Percentiles rank a stretch among this genome's conserved stretches.
Conservation (phyloP, 106 monocot species). For the Posidonia australis region DNA sequence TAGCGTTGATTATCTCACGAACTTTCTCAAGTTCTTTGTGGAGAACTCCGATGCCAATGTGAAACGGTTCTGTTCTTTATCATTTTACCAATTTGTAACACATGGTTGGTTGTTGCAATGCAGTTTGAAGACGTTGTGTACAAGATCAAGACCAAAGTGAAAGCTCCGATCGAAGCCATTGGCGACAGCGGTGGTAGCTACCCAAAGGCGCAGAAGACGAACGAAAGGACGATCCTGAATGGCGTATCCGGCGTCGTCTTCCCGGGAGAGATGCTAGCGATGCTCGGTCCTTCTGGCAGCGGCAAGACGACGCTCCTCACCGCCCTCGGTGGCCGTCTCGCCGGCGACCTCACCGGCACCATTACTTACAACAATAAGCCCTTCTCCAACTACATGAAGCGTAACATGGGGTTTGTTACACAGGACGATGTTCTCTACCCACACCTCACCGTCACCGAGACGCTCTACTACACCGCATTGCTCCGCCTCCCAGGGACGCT, state of each 20-base stretch:
- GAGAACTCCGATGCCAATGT: no score
- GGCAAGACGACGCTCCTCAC: constrained; percentile 76
- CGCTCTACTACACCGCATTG: constrained; percentile 59
- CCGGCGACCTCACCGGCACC: constrained; percentile 18
- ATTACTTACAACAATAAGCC: constrained; percentile 26
- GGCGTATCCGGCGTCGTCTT: constrained; percentile 40
- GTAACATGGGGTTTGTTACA: constrained; percentile 49
- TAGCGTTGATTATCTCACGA: no score
- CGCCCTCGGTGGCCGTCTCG: constrained; percentile 45
- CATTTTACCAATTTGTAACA: no score
- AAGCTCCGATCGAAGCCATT: no score
- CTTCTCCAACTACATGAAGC: constrained; percentile 9
- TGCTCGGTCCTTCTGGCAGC: constrained; percentile 84
- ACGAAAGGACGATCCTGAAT: constrained; percentile 50
- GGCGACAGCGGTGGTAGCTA: no score
- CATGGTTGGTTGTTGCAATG: no score
- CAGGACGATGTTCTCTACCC: constrained; percentile 90
- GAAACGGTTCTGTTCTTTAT: no score
- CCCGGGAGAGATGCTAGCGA: constrained; percentile 63
- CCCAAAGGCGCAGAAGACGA: no score
- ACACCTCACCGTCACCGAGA: constrained; percentile 69
- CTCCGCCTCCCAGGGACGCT: constrained; percentile 45
- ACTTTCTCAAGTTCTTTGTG: no score
- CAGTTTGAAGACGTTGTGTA: no score
- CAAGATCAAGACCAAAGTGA: no score